Evolutionary conservation across 345 rosid species (phyloP).

Genomic region (Kandelia obovata): DNA sequence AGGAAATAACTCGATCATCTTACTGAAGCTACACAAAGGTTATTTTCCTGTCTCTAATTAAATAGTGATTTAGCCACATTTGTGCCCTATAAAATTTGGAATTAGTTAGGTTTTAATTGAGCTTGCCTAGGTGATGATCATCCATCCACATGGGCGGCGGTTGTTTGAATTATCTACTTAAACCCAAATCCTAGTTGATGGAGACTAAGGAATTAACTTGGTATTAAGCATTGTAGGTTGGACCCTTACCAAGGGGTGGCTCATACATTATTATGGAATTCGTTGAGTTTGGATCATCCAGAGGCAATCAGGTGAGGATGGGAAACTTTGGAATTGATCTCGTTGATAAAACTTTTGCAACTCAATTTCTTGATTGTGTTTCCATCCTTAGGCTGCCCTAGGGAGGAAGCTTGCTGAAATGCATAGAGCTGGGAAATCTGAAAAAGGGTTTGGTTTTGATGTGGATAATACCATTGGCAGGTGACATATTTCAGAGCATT

Average conservation of each 20-base stretch:
- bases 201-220: slow-evolving; percentile 6
- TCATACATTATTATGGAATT: slow-evolving; percentile 91
- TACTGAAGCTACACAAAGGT: slow-evolving; percentile 13
- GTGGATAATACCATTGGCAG: slow-evolving; percentile 95
- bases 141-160: too few relatives aligned
- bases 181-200: too few relatives aligned
- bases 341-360: slow-evolving; percentile 2
- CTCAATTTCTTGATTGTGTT: slow-evolving; percentile 17
- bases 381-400: slow-evolving; percentile 53
- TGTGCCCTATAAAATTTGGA: too few relatives aligned
- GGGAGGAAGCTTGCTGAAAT: slow-evolving; percentile 92
- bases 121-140: too few relatives aligned
- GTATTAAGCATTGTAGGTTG: slow-evolving; percentile 46
- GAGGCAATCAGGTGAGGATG: slow-evolving; percentile 71
- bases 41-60: too few relatives aligned
- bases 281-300: slow-evolving; percentile 69
- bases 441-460: slow-evolving; percentile 82
- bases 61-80: too few relatives aligned
- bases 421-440: slow-evolving; percentile 85
- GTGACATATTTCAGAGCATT: slow-evolving; percentile 27
- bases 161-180: too few relatives aligned
- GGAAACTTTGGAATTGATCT: slow-evolving; percentile 10
- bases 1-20: slow-evolving; percentile 5
- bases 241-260: slow-evolving; percentile 70
- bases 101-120: too few relatives aligned